These are phyloP conservation scores for Monilinia laxa DNA, from an alignment of 2,329 filamentous ascomycete genomes.

Conservation along the genomic window DNA sequence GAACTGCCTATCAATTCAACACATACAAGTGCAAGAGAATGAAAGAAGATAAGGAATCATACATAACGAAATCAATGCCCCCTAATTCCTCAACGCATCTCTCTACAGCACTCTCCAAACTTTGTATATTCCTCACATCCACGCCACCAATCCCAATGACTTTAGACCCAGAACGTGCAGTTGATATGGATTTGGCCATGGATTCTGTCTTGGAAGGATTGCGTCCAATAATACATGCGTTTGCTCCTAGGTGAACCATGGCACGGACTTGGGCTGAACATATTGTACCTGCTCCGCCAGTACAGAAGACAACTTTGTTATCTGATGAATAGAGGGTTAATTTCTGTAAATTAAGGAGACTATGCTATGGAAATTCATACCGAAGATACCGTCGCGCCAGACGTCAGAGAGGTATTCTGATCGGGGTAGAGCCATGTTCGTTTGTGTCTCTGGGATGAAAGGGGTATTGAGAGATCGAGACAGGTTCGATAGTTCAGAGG, in stretches of 20 bases:
- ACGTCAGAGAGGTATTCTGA: conserved; percentile 77
- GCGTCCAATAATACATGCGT: conserved; percentile 91
- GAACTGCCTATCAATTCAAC: background rate
- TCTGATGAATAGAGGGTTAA: conserved; percentile 49
- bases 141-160: conserved; percentile 83
- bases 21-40: conserved; percentile 18
- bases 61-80: conserved; percentile 90
- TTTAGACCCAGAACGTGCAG: conserved; percentile 72
- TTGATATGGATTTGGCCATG: conserved; percentile 78
- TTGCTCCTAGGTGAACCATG: conserved; percentile 83
- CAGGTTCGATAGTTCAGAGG: background rate
- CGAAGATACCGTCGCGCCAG: conserved; percentile 86
- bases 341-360: conserved; percentile 8
- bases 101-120: conserved; percentile 71
- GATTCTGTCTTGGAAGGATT: conserved; percentile 84
- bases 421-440: conserved; percentile 52
- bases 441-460: background rate
- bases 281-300: conserved; percentile 89
- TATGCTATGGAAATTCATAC: conserved; percentile 47
- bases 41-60: conserved; percentile 38
- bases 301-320: conserved; percentile 90
- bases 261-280: conserved; percentile 93
- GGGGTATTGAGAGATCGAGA: too few relatives aligned
- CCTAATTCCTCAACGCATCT: conserved; percentile 80
- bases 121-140: conserved; percentile 72